Evolutionary conservation across 2,329 filamentous ascomycete genomes (phyloP), one percentile per base, ranked within the genome.

Genomic region (Aspergillus sp.): DNA sequence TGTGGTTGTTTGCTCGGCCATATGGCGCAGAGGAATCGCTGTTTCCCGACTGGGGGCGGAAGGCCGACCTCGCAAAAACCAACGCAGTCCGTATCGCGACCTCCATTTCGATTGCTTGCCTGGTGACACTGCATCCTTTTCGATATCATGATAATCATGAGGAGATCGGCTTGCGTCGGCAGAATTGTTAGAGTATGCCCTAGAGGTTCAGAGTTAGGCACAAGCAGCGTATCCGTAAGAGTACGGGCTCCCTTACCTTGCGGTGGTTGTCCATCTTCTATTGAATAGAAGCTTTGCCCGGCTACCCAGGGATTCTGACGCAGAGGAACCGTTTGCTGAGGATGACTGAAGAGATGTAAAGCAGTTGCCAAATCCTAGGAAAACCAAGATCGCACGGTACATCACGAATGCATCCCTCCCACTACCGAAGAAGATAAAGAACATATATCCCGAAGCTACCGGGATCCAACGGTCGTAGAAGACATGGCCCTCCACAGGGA

Each of bases 361-460:
- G 49, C 69, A 73, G 43, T 63, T 63, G 13, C 72, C 72, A 39
- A 83, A 63, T 0, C 81, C 81, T 25, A 82, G 52, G n/a, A 70
- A 72, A 23, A 76, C 63, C 48, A 83, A 67, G 59, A 79, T 76
- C 4, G 73, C 71, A 55, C 77, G 77, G 68, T 88, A 89, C 72
- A 85, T 82, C 23, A 77, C 75, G 4, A 78, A 75, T 0, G 87
- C 87, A 67, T 90, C 88, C 25, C 77, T 78, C 30, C 87, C 88
- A 15, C 87, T 82, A 8, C 88, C 88, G 65, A 89, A 89, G 67
- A 88, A 84, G n/a, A 83, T 55, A 69, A 90, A 90, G 12, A 86
- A 74, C 25, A 87, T 60, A 60, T 84, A 80, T 0, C 84, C 85
- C 3, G 81, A 77, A 0, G 69, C 79, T 9, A 89, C 75, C 50